Conservation (phyloP, 305 asterid genomes). For the Fraxinus sp. region DNA sequence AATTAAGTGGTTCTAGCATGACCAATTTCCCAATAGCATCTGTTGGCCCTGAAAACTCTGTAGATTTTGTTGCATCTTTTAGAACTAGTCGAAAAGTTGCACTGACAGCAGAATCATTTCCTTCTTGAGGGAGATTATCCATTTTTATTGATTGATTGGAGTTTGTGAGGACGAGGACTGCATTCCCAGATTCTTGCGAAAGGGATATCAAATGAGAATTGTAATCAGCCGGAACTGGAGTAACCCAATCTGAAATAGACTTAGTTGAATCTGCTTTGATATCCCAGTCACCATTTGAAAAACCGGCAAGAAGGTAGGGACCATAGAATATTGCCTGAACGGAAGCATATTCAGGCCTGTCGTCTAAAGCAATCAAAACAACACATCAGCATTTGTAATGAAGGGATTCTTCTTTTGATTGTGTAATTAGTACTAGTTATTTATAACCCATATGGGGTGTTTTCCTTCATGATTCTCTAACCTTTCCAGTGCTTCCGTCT, state of each 20-base stretch:
- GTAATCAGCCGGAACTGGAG: constrained; percentile 51
- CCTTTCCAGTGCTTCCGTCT: not conserved
- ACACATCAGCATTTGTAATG: not conserved
- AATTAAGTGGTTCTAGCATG: constrained; percentile 58
- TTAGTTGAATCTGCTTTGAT: constrained; percentile 40
- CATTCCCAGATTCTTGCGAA: constrained; percentile 42
- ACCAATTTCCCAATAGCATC: constrained; percentile 47
- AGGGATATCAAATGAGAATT: constrained; percentile 57
- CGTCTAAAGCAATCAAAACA: constrained; percentile 45
- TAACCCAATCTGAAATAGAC: constrained; percentile 54
- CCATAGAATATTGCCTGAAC: constrained; percentile 75
- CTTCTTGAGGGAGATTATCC: constrained; percentile 43
- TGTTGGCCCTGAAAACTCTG: constrained; percentile 24
- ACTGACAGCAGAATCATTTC: constrained; percentile 48
- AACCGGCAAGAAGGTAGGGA: constrained; percentile 84
- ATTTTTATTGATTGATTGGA: constrained; percentile 39
- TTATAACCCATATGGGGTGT: not conserved
- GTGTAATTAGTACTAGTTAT: not conserved
- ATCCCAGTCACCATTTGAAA: constrained; percentile 66
- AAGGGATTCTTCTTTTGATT: not conserved
- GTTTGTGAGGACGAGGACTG: constrained; percentile 33
- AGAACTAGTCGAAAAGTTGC: constrained; percentile 60
- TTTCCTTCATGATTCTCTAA: not conserved
- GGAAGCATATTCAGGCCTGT: constrained; percentile 56
- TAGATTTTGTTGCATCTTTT: constrained; percentile 3